Evolutionary conservation across 2,329 filamentous ascomycete genomes (phyloP).

Genomic region (Alternaria gaisen): DNA sequence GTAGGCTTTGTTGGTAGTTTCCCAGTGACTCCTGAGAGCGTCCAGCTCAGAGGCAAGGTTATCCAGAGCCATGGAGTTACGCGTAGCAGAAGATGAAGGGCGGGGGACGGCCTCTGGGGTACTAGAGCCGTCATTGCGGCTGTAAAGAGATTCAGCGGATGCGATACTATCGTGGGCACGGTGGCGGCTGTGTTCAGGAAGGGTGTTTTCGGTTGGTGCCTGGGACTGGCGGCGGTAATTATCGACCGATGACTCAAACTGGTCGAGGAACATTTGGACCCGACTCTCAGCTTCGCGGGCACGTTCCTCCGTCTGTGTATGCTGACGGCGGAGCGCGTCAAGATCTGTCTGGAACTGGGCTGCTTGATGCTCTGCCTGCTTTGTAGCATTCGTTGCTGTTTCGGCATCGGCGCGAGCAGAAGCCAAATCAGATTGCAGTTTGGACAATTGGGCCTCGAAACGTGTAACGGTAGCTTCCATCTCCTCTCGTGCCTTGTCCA

Average conservation of each 20-base stretch:
- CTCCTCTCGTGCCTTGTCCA: conserved; percentile 74
- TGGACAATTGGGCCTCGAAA: conserved; percentile 75
- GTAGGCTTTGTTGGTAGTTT: conserved; percentile 94
- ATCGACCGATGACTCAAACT: conserved; percentile 92
- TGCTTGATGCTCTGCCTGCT: conserved; percentile 63
- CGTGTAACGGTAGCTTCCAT: conserved; percentile 71
- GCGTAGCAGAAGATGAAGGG: conserved; percentile 46
- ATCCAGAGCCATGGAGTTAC: conserved; percentile 79
- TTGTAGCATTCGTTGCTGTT: conserved; percentile 59
- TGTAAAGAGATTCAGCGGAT: conserved; percentile 62
- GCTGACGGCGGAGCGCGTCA: conserved; percentile 84
- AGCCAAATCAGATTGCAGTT: conserved; percentile 74
- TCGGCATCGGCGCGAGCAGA: conserved; percentile 74
- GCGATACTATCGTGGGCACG: conserved; percentile 69
- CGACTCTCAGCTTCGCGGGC: conserved; percentile 91
- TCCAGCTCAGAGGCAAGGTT: conserved; percentile 92
- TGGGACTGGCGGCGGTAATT: conserved; percentile 85
- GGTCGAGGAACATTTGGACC: conserved; percentile 89
- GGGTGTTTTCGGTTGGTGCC: conserved; percentile 44
- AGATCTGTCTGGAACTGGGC: conserved; percentile 72
- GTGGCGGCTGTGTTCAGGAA: conserved; percentile 44
- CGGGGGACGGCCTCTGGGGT: conserved; percentile 44
- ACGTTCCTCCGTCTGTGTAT: conserved; percentile 79
- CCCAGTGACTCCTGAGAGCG: conserved; percentile 89
- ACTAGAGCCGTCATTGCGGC: conserved; percentile 49